Percentiles rank a stretch among this genome's conserved stretches.
Evolutionary conservation across 2,329 filamentous ascomycete species (phyloP).

Genomic region (Aspergillus sp.): DNA sequence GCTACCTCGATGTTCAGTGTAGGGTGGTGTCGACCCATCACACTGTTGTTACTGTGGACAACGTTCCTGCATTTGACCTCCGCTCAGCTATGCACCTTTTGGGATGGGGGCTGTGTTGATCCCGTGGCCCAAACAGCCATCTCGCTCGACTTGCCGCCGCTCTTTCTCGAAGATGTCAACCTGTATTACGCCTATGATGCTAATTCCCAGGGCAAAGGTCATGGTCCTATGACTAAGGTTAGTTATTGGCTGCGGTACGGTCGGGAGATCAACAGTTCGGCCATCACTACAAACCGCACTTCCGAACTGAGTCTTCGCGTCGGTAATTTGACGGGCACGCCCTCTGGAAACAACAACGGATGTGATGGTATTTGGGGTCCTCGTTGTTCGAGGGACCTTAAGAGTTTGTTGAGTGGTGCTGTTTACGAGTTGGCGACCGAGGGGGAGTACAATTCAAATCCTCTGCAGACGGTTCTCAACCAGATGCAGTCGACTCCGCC

Average conservation of each 20-base stretch:
- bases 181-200: slow-evolving; percentile 33
- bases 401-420: slow-evolving; percentile 16
- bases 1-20: slow-evolving; percentile 4
- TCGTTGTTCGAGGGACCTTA: slow-evolving; percentile 26
- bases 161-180: slow-evolving; percentile 26
- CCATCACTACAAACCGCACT: slow-evolving; percentile 27
- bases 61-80: slow-evolving; percentile 12
- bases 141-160: slow-evolving; percentile 25
- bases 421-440: slow-evolving; percentile 23
- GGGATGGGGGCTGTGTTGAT: slow-evolving; percentile 30
- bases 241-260: slow-evolving; percentile 32
- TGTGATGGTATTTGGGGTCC: slow-evolving; percentile 33
- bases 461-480: slow-evolving; percentile 23
- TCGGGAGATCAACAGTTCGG: slow-evolving; percentile 19
- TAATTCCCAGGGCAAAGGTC: slow-evolving; percentile 22
- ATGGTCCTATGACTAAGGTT: slow-evolving; percentile 30
- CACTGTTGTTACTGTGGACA: slow-evolving; percentile 13
- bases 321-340: slow-evolving; percentile 31
- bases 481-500: slow-evolving; percentile 21
- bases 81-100: slow-evolving; percentile 31
- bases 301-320: slow-evolving; percentile 31
- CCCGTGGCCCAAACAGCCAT: slow-evolving; percentile 32
- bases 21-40: slow-evolving; percentile 9
- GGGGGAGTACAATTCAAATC: slow-evolving; percentile 21
- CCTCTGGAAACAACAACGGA: slow-evolving; percentile 28